phyloP scores from a whole-genome alignment of 352 stramenopile species.

The Pythium periplocum region DNA sequence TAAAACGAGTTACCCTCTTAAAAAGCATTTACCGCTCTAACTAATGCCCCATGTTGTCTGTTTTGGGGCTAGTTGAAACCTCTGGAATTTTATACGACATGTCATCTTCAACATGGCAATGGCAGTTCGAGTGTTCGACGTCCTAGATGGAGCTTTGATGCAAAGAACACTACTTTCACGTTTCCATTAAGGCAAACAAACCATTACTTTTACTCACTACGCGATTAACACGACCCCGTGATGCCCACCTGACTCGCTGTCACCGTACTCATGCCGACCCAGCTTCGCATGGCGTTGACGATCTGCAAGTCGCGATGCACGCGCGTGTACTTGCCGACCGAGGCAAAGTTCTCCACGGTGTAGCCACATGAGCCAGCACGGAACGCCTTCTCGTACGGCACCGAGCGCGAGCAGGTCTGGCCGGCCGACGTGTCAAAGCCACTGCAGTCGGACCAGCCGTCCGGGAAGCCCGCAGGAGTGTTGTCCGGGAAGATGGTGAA shows the following conservation, averaged over 20 bases:
- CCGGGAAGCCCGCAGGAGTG: conserved; percentile 32
- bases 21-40: too few relatives aligned
- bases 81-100: too few relatives aligned
- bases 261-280: conserved; percentile 34
- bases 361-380: conserved; percentile 43
- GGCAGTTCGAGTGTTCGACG: too few relatives aligned
- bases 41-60: too few relatives aligned
- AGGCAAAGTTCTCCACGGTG: conserved; percentile 42
- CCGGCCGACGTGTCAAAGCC: conserved; percentile 29
- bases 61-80: too few relatives aligned
- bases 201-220: too few relatives aligned
- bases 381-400: conserved; percentile 54
- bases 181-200: too few relatives aligned
- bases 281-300: conserved; percentile 59
- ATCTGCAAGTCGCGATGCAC: conserved; percentile 61
- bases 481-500: conserved; percentile 17
- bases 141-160: too few relatives aligned
- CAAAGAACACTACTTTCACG: too few relatives aligned
- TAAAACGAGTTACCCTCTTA: too few relatives aligned
- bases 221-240: conserved; percentile 10
- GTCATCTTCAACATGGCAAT: too few relatives aligned
- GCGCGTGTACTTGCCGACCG: conserved; percentile 57
- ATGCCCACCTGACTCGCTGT: conserved; percentile 30
- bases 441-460: conserved; percentile 40
- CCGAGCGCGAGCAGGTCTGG: conserved; percentile 24